Evolutionary conservation across 495 filamentous ascomycete species (phyloP), one percentile per base, ranked within the genome.

Genomic region (Annulohypoxylon nitens): DNA sequence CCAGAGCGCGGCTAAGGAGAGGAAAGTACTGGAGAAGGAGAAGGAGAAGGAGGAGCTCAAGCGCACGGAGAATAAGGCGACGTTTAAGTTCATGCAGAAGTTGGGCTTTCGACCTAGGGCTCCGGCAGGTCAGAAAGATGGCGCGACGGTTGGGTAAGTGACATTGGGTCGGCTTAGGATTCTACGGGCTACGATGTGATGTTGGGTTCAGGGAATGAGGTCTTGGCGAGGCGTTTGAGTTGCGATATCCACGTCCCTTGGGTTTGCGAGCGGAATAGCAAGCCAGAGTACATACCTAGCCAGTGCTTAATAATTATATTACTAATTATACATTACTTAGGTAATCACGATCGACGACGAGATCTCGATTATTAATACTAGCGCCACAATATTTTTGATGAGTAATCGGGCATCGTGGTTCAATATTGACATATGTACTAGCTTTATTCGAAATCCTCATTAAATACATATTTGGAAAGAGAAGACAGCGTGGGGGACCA

Each of bases 1-100:
- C 63, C 67, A 84, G 81, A 87, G 85, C 64, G 87, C 86, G 30
- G 75, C 81, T 48, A 82, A 75, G 70, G 86, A 87, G 73, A 64
- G 81, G 50, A 78, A 81, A 62, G 25, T 84, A 1, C 61, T 87
- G 48, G 79, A 78, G 53, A 78, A 78, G 45, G 70, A 83, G 68
- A 78, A 67, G 45, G 72, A 78, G 62, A 70, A 78, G 39, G 77
- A 76, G 43, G 78, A 80, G 70, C 73, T 70, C 45, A 78, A 74
- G 64, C 75, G 81, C 69, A 78, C 80, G 6, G 79, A 83, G 57
- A 83, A 83, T 53, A 75, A 61, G 3, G 67, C 76, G 0, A 75
- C 60, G 5, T 73, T 80, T 4, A 77, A 72, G 54, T 64, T 82
- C 11, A 58, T 83, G 75, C 75, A 80, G 75, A 80, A 71, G 58